Evolutionary conservation across 352 stramenopile genomes (phyloP).

Genomic region (Phytophthora tentaculata): DNA sequence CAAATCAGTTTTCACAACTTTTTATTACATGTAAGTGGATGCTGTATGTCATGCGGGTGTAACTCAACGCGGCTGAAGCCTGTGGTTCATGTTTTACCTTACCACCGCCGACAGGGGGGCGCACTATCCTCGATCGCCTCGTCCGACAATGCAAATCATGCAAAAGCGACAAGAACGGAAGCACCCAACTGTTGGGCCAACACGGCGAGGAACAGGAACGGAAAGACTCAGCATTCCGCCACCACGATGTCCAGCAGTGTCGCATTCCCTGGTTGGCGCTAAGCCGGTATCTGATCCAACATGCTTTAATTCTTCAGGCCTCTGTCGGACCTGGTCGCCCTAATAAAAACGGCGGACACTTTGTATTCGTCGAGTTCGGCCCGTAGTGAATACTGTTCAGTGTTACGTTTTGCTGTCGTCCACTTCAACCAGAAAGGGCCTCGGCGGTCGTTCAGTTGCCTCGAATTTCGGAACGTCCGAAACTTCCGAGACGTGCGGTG

Average conservation of each 20-base stretch:
- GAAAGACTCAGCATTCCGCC: slow-evolving; percentile 26
- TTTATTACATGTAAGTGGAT: too few relatives aligned
- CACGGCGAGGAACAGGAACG: slow-evolving; percentile 32
- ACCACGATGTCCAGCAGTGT: slow-evolving; percentile 21
- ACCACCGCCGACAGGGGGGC: slow-evolving; percentile 12
- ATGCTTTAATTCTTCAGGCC: slow-evolving; percentile 2
- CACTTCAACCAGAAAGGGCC: slow-evolving; percentile 15
- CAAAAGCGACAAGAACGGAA: slow-evolving; percentile 17
- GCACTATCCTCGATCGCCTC: slow-evolving; percentile 13
- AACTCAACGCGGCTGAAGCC: slow-evolving; percentile 19
- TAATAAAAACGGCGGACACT: too few relatives aligned
- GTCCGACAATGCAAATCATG: slow-evolving; percentile 23
- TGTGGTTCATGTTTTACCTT: neutral
- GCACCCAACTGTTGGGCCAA: too few relatives aligned
- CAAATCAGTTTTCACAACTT: too few relatives aligned
- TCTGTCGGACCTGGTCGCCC: neutral
- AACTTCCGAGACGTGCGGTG: neutral
- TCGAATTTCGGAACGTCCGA: neutral
- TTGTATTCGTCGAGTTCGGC: too few relatives aligned
- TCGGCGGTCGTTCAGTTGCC: slow-evolving; percentile 24
- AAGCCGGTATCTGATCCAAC: slow-evolving; percentile 26
- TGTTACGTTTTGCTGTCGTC: neutral
- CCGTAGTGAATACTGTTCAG: neutral
- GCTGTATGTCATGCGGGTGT: too few relatives aligned
- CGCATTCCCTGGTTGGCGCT: neutral